These are phyloP conservation scores for Allium fistulosum DNA, from an alignment of 106 monocot species.

Conservation along the genomic window DNA sequence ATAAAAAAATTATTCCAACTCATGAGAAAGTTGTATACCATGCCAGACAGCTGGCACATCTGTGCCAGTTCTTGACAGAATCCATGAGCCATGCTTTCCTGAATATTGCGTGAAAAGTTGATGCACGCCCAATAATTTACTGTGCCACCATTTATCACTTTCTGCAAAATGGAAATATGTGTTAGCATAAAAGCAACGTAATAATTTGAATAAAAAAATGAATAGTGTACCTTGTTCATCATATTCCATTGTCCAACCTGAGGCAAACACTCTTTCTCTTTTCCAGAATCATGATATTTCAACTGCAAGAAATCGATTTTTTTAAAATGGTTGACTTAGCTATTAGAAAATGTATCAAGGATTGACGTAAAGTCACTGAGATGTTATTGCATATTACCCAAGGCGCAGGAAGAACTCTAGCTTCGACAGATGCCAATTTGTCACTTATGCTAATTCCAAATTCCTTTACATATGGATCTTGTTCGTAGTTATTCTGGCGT, in stretches of 20 bases:
- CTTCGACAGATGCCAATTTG: slow-evolving; percentile 71
- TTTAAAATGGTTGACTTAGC: no score
- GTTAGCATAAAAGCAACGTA: neutral
- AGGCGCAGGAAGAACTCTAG: slow-evolving; percentile 89
- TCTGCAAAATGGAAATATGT: slow-evolving; percentile 30
- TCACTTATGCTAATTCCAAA: slow-evolving; percentile 76
- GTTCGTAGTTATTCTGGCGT: slow-evolving; percentile 64
- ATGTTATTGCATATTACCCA: slow-evolving; percentile 45
- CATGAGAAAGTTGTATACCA: slow-evolving; percentile 31
- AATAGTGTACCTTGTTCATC: slow-evolving; percentile 70
- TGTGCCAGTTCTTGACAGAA: slow-evolving; percentile 86
- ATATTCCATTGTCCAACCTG: slow-evolving; percentile 97
- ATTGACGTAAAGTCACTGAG: neutral
- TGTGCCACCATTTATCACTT: slow-evolving; percentile 81
- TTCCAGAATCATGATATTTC: slow-evolving; percentile 80
- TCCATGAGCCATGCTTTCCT: slow-evolving; percentile 60
- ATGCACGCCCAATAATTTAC: slow-evolving; percentile 89
- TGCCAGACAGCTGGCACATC: slow-evolving; percentile 83
- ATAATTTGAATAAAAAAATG: neutral
- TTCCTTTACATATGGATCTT: slow-evolving; percentile 84
- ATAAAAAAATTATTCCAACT: no score
- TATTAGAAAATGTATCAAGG: no score
- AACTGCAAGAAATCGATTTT: slow-evolving; percentile 32
- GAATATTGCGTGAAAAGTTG: slow-evolving; percentile 77
- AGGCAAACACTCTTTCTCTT: slow-evolving; percentile 87